Base-by-base conservation (phyloP, 2,329 filamentous ascomycete genomes). In the Fusarium dlaminii region DNA sequence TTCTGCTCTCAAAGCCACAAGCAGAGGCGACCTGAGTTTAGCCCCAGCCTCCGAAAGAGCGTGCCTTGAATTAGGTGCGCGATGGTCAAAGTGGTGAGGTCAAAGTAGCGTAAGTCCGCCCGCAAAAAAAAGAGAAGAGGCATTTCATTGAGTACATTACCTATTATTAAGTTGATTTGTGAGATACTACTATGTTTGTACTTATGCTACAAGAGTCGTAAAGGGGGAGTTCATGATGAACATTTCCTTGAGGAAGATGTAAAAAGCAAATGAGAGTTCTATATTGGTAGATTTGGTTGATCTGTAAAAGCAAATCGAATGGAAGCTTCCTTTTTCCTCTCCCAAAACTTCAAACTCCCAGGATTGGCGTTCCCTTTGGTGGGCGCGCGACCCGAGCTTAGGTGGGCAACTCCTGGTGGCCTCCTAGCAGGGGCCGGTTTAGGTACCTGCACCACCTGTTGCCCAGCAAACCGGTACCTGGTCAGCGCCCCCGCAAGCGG, bases 361-460 rank as follows among this genome's bases (percentile, higher is more conserved):
- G 59, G 49, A 45, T 57, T 58, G 32, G 27, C 32, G 29, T 48
- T 55, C 42, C 46, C 62, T 62, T 58, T 66, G 55, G 72, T 72
- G 72, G 64, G 56, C 60, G 49, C 39, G 62, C 66, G 48, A 58
- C 58, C 52, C 51, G 58, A 57, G 71, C 51, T 29, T 39, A 39
- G 63, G 66, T 72, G 71, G 70, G 63, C 57, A 54, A 72, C 71
- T 74, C 71, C 71, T 73, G 56, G 70, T 52, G 70, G 70, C 65
- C 71, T 74, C 71, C 71, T 74, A 66, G 55, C 72, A 74, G 72
- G 72, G 72, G 68, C 67, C 56, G 45, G 37, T 45, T 40, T 52
- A 72, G 57, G 72, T 74, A 75, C 64, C 64, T 75, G 68, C 56
- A 63, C 72, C 72, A 59, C 45, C 67, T 68, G 70, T 72, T 71